Base-by-base conservation (phyloP, 352 stramenopile genomes). In the Globisporangium camurandrum region DNA sequence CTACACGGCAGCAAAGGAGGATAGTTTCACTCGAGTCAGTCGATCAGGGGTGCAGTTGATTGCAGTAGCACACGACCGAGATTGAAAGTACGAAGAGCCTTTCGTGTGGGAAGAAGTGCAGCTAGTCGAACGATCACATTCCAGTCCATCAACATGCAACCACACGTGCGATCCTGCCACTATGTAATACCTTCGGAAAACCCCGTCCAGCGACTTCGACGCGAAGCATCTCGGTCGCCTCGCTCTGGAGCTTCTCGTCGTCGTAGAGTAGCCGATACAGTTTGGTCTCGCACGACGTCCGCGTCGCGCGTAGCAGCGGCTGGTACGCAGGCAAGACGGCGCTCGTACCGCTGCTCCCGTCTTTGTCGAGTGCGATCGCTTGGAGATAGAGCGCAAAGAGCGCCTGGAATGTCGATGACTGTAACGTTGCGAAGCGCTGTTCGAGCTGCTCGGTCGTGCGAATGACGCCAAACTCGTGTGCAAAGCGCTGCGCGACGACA, bases 211-310 rank as follows among this genome's bases (percentile, higher is more conserved):
- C 66, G 8, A 90, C 59, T 49, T 88, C 75, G 19, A 90, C 45
- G 20, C 30, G 37, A 19, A 88, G 51, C 49, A 57, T 78, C 20
- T 88, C 75, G 2, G 54, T 69, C 0, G 52, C 26, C 42, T 83
- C 65, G 2, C 62, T 58, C 16, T 75, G 56, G 38, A 54, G 48
- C 46, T 90, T 87, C n/a, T 84, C 63, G 24, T 72, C 55, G 30
- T 80, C 63, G 50, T 88, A 84, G n/a, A 82, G 62, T 26, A 86
- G 63, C 45, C 86, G 75, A 17, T 86, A 76, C 16, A 88, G 63
- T 24, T 64, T 64, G 0, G 64, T 81, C 51, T 87, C 75, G 26
- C 75, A 87, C 0, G 64, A 73, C 5, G 73, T 74, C 14, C 69
- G 64, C 8, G 71, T 64, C 23, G 69, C 71, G 24, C 71, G 67